Conservation (phyloP, 257 asterid genomes). For the Nicotiana noctiflora region DNA sequence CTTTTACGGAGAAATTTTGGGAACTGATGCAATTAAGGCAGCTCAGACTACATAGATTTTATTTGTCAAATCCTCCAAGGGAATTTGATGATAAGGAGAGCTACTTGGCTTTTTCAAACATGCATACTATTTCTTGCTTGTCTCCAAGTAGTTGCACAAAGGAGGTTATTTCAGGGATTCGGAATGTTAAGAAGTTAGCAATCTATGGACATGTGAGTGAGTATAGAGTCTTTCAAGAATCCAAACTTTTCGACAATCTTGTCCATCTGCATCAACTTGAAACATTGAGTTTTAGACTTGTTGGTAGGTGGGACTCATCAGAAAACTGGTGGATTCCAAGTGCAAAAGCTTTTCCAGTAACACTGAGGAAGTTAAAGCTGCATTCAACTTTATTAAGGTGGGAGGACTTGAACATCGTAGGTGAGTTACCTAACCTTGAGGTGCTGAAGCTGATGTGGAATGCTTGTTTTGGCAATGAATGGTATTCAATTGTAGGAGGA, state of each 20-base stretch:
- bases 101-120: background rate
- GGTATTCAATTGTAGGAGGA: background rate
- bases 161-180: background rate
- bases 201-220: background rate
- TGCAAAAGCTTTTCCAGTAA: conserved; percentile 16
- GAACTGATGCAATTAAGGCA: background rate
- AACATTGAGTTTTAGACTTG: too few species aligned
- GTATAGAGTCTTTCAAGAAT: too few species aligned
- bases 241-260: too few species aligned
- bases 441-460: background rate
- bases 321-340: too few species aligned
- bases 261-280: too few species aligned
- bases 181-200: background rate
- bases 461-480: background rate
- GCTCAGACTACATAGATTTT: background rate
- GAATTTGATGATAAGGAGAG: background rate
- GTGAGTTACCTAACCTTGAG: too few species aligned
- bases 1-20: background rate
- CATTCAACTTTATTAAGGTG: background rate
- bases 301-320: too few species aligned
- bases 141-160: background rate
- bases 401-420: too few species aligned
- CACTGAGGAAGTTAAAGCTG: background rate
- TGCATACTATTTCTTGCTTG: background rate
- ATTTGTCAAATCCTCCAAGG: background rate